Evolutionary conservation across 2,329 filamentous ascomycete species (phyloP).

Genomic region (Cordyceps tenuipes): DNA sequence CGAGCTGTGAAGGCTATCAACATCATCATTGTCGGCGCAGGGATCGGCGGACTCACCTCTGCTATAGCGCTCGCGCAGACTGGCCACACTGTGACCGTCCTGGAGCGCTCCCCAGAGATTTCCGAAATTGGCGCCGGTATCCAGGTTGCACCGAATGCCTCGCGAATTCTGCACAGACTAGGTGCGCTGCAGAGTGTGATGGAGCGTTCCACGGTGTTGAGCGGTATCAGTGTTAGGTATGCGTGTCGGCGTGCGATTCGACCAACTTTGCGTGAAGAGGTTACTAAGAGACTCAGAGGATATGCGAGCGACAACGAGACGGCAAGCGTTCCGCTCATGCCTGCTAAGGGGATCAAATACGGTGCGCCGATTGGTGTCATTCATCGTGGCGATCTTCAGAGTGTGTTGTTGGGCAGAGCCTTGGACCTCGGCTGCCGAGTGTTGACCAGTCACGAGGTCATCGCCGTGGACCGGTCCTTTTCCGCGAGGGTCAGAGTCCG

Average conservation of each 20-base stretch:
- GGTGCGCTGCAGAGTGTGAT: constrained; percentile 63
- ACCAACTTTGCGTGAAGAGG: no score
- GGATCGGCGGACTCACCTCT: constrained; percentile 33
- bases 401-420: constrained; percentile 33
- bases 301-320: constrained; percentile 20
- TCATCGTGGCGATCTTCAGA: constrained; percentile 19
- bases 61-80: constrained; percentile 28
- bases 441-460: not conserved
- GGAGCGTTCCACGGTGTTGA: constrained; percentile 19
- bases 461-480: not conserved
- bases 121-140: constrained; percentile 66
- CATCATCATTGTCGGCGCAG: constrained; percentile 29
- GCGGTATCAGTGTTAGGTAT: constrained; percentile 24
- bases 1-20: not conserved
- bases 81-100: constrained; percentile 19
- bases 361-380: constrained; percentile 19
- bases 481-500: not conserved
- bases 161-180: constrained; percentile 62
- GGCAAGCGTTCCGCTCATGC: constrained; percentile 16
- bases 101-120: constrained; percentile 19
- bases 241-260: not conserved
- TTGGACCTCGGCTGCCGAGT: constrained; percentile 20
- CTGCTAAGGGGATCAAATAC: constrained; percentile 15
- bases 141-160: constrained; percentile 76
- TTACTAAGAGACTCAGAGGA: constrained; percentile 12